Evolutionary conservation across 2,329 filamentous ascomycete species (phyloP), one percentile per base, ranked within the genome.

Genomic region (Penicillium sp.): DNA sequence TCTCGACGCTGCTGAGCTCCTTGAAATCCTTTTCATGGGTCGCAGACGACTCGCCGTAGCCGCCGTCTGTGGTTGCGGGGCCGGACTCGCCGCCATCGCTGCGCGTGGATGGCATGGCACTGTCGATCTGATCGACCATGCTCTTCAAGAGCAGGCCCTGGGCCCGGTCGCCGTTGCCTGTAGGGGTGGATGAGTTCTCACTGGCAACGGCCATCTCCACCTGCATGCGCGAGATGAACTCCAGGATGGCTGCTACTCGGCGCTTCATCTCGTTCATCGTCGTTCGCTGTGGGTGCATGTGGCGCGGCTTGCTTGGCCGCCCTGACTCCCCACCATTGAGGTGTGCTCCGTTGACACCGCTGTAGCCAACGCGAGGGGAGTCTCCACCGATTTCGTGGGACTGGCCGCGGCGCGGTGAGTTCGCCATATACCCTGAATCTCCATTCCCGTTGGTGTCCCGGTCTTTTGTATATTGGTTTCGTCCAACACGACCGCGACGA

Each of bases 201-300:
- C 80, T 60, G 77, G 75, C 73, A 31, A 84, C 86, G 1, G 90
- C 91, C 75, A 96, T 84, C 69, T 97, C 93, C 7, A 96, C 82
- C 73, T 97, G 92, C 57, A 91, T 93, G 64, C 91, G 86, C 4
- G 89, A 88, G 62, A 97, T 96, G 70, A 93, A 97, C 66, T 94
- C 91, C 58, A 96, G 82, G 70, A 97, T 96, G 21, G 85, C 89
- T 4, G 89, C 85, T 6, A 93, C 91, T 10, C 91, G 88, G 63
- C 90, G 86, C 76, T 90, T 91, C 86, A 96, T 92, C 70, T 96
- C 92, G 59, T 88, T 88, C 87, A 96, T 90, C 29, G 87, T 93
- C 57, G 92, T 85, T 66, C 81, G 79, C 53, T 84, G 79, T 13
- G 82, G 75, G 61, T 83, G 79, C 73, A 80, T 79, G 50, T 82